Evolutionary conservation across 345 rosid species (phyloP), one percentile per base, ranked within the genome.

Genomic region (Atalantia buxifolia): DNA sequence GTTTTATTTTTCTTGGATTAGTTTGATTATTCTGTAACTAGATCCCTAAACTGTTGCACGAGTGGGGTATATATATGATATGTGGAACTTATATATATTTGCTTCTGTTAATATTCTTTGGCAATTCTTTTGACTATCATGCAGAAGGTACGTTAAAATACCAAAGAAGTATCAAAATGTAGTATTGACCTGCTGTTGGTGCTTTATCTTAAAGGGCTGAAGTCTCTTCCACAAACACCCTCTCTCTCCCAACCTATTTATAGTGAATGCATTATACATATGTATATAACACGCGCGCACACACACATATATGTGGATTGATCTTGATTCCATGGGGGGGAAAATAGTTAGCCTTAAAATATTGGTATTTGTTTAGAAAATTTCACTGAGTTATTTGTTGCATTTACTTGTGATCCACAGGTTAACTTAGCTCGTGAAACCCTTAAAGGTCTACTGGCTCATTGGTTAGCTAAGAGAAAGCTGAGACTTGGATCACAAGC

Each of bases 351-450:
- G 14, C 60, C 7, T 45, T 19, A 30, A 28, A 71, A 48, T 33
- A 40, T 45, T 75, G 28, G 12, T 2, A 45, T 28, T n/a, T 28
- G 53, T 9, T 5, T 63, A 10, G 62, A 30, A 71, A 53, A 31
- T 60, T 36, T 74, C 2, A 25, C 53, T 45, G 9, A 6, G 12
- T 28, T 50, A 68, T 72, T 28, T 69, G 48, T 27, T 74, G 27
- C 69, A 45, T 82, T 81, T 59, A 74, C 76, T 75, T 69, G 38
- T 80, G 72, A 56, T 70, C 60, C 78, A 79, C 89, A 97, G 99
- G 92, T 97, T 84, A 94, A 97, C 87, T 87, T 97, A 81, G 98
- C 93, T 79, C 96, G 98, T 69, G 99, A 97, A 85, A 97, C 98
- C 8, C 86, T 97, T 81, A 97, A 97, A 89, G 99, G 99, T 83